A percentile compares a stretch with the other conserved stretches of the same genome.
phyloP scores from a whole-genome alignment of 176 grass and related monocot genomes.

The Bothriochloa decipiens region DNA sequence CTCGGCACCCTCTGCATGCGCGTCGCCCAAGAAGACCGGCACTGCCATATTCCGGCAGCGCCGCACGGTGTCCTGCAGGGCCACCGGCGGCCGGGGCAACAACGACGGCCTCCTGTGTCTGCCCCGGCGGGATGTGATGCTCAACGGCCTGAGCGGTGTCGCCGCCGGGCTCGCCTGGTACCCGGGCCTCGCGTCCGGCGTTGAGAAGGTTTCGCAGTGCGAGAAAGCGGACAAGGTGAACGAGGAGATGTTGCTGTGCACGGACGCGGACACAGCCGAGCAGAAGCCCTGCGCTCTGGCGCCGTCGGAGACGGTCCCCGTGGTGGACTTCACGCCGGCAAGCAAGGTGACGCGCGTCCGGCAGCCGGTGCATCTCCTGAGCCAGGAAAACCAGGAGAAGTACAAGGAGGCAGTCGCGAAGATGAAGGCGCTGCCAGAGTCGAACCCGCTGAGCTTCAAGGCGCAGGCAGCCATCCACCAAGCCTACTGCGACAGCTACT shows the following conservation, averaged over 20 bases:
- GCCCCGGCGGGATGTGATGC: conserved; percentile 47
- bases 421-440: conserved; percentile 47
- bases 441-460: conserved; percentile 55
- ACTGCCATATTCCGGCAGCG: neutral
- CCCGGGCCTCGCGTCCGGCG: conserved; percentile 1
- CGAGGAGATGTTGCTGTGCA: conserved; percentile 33
- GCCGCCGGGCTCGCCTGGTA: conserved; percentile 24
- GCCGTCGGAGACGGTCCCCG: neutral
- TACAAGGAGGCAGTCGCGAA: conserved; percentile 48
- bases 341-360: conserved; percentile 41
- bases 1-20: neutral
- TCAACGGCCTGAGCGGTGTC: conserved; percentile 43
- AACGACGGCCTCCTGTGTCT: neutral
- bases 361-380: conserved; percentile 31
- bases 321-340: conserved; percentile 35
- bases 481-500: conserved; percentile 52
- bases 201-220: neutral
- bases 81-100: neutral
- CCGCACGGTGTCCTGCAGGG: conserved; percentile 44
- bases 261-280: neutral
- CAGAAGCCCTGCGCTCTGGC: neutral
- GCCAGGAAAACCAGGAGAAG: conserved; percentile 26
- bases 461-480: conserved; percentile 53
- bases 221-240: neutral
- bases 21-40: neutral